Conservation (phyloP, 306 rosid genomes). For the Datisca glomerata region DNA sequence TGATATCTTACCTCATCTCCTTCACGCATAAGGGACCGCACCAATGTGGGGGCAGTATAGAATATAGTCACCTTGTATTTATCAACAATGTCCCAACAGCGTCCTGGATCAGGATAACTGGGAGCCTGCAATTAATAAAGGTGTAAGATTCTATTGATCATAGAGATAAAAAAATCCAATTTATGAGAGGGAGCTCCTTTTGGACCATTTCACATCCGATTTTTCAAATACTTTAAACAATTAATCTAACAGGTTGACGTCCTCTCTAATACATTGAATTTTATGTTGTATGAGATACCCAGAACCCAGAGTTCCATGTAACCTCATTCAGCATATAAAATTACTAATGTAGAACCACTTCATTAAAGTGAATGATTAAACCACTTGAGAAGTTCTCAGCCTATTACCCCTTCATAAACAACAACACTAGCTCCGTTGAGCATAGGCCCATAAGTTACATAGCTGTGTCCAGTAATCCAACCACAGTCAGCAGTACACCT, state of each 20-base stretch:
- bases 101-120: slow-evolving; percentile 85
- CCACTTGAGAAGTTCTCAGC: background rate
- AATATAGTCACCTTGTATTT: slow-evolving; percentile 82
- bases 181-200: too few relatives aligned
- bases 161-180: too few relatives aligned
- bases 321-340: too few relatives aligned
- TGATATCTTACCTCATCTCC: slow-evolving; percentile 49
- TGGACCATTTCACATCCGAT: too few relatives aligned
- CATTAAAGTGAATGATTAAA: background rate
- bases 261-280: too few relatives aligned
- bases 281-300: too few relatives aligned
- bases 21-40: slow-evolving; percentile 96
- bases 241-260: too few relatives aligned
- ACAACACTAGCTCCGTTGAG: slow-evolving; percentile 67
- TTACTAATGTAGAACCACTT: too few relatives aligned
- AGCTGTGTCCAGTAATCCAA: slow-evolving; percentile 97
- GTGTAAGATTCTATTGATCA: too few relatives aligned
- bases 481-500: slow-evolving; percentile 99
- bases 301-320: too few relatives aligned
- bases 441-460: slow-evolving; percentile 84
- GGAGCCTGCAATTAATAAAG: slow-evolving; percentile 91
- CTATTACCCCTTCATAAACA: slow-evolving; percentile 77
- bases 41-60: slow-evolving; percentile 96
- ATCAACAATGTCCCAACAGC: slow-evolving; percentile 96
- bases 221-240: too few relatives aligned